Base-by-base conservation (phyloP, 2,329 filamentous ascomycete genomes). In the Colletotrichum ledebouriae region DNA sequence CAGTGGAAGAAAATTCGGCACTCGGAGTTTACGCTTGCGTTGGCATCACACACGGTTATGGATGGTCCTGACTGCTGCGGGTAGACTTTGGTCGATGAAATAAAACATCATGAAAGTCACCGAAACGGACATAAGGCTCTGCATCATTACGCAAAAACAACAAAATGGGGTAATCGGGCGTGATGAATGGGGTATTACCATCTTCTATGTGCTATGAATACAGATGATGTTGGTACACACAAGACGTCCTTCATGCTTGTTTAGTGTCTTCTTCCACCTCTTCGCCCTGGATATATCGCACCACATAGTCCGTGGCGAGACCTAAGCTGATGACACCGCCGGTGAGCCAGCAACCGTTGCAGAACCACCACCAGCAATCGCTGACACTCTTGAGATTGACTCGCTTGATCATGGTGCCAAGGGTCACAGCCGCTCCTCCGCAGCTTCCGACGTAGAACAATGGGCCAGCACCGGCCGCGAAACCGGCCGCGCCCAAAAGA, bases 321-420 rank as follows among this genome's bases (percentile, higher is more conserved):
- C 90, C 89, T 3, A 84, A 66, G 71, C 86, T 86, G 70, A 92
- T 87, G 4, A 82, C 83, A 25, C 89, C 88, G 9, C 90, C 90
- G 11, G 90, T 92, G 70, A 91, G 84, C 87, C 86, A 89, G 72
- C 89, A 90, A 11, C 90, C 90, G 72, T 91, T 91, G 34, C 89
- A 85, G 73, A 93, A 93, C 90, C 90, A 93, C 89, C 90, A 91
- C 90, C 90, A 92, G 72, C 90, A 92, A 74, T 90, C 83, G 75
- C 87, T 87, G 50, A 89, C 88, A 71, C 82, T 87, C 76, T 90
- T 90, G 56, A 92, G 76, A 69, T 90, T 87, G 62, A 92, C 90
- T 65, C 83, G 85, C 75, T 82, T 87, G 73, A 92, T 92, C 90
- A 92, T 92, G 73, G 86, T 78, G 3, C 85, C 88, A 44, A 92